Percentiles rank a stretch among this genome's conserved stretches.
phyloP scores from a whole-genome alignment of 192 early-diverging fungal species.

The Entomortierella parvispora region DNA sequence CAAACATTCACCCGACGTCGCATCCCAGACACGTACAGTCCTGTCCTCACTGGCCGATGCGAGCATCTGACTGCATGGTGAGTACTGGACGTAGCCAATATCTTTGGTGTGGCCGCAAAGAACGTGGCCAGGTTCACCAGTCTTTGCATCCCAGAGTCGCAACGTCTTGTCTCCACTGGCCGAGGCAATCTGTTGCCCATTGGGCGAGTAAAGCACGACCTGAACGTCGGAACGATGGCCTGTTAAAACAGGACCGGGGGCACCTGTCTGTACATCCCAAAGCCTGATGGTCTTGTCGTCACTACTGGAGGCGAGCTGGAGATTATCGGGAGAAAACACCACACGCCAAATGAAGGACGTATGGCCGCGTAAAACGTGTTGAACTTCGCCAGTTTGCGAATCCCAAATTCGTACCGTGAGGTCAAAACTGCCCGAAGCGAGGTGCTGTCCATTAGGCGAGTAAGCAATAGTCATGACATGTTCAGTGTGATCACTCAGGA shows the following conservation, averaged over 20 bases:
- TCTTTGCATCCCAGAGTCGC: too few species aligned
- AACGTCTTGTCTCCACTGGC: not conserved
- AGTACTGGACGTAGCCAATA: not conserved
- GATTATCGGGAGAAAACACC: not conserved
- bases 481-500: not conserved
- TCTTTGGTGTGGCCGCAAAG: not conserved
- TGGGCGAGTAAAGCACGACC: not conserved
- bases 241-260: not conserved
- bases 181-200: not conserved
- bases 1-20: not conserved
- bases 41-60: not conserved
- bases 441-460: not conserved
- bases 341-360: not conserved
- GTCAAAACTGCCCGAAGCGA: not conserved
- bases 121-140: not conserved
- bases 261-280: not conserved
- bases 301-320: not conserved
- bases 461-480: not conserved
- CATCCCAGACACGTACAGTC: slow-evolving; percentile 1
- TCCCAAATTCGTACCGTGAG: not conserved
- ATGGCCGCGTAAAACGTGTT: not conserved
- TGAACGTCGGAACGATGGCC: not conserved
- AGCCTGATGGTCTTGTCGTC: not conserved
- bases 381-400: not conserved
- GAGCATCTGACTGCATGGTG: not conserved